These are phyloP conservation scores for Geotrichum bryndzae DNA, from an alignment of 1,139 yeast species.

Conservation along the genomic window DNA sequence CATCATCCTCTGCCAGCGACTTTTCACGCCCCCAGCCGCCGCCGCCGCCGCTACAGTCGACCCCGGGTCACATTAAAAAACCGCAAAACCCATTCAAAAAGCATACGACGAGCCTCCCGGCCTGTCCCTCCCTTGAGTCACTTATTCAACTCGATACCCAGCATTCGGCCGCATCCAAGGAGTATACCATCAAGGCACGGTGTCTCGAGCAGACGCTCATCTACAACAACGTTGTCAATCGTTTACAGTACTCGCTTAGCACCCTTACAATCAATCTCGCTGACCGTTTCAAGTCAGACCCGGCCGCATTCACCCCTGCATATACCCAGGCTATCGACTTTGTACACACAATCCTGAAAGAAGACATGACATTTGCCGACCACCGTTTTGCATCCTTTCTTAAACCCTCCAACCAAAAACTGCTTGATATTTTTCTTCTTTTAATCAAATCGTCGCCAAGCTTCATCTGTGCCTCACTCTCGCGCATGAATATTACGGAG, in stretches of 20 bases:
- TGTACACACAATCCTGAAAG: conserved; percentile 23
- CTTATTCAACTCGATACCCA: conserved; percentile 23
- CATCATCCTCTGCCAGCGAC: background rate
- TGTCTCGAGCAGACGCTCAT: conserved; percentile 23
- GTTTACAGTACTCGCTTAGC: conserved; percentile 23
- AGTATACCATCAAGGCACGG: conserved; percentile 19
- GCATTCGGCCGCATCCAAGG: conserved; percentile 17
- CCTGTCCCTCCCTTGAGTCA: conserved; percentile 19
- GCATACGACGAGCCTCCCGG: background rate
- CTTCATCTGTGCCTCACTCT: conserved; percentile 31
- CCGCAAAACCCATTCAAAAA: background rate
- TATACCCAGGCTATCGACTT: conserved; percentile 27
- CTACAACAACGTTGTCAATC: conserved; percentile 22
- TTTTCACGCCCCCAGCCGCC: background rate
- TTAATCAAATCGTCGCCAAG: conserved; percentile 35
- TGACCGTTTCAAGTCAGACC: conserved; percentile 19
- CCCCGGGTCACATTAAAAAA: background rate
- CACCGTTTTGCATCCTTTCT: conserved; percentile 22
- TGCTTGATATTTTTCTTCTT: conserved; percentile 32
- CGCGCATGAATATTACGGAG: conserved; percentile 26
- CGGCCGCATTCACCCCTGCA: conserved; percentile 23
- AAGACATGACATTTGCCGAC: conserved; percentile 17
- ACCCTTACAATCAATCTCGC: conserved; percentile 20
- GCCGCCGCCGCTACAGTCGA: background rate
- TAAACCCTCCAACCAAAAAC: conserved; percentile 26